A percentile compares a stretch with the other conserved stretches of the same genome.
Conservation (phyloP, 768 basidiomycete genomes). For the Auriscalpium vulgare region DNA sequence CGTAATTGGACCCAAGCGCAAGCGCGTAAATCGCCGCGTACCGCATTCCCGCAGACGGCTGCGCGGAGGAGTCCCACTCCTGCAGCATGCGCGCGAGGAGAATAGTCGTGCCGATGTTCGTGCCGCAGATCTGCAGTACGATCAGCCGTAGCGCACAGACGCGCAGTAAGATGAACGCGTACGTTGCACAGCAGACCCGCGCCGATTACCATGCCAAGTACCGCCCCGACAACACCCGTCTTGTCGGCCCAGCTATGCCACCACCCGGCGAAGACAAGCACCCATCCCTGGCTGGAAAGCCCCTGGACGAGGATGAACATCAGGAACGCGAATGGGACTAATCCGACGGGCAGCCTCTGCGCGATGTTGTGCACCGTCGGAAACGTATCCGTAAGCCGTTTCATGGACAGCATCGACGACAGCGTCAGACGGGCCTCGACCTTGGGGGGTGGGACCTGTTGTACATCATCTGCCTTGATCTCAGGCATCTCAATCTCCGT, state of each 20-base stretch:
- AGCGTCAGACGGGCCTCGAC: not conserved
- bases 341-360: conserved; percentile 66
- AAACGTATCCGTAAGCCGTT: conserved; percentile 32
- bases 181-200: conserved; percentile 71
- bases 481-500: not conserved
- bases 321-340: conserved; percentile 87
- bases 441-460: not conserved
- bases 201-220: conserved; percentile 52
- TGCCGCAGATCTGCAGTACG: conserved; percentile 50
- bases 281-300: conserved; percentile 80
- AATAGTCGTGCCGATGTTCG: conserved; percentile 89
- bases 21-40: conserved; percentile 38
- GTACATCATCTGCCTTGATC: not conserved
- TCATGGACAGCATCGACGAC: conserved; percentile 3
- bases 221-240: conserved; percentile 29
- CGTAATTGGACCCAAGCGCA: conserved; percentile 83
- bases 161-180: conserved; percentile 10
- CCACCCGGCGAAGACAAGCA: conserved; percentile 72
- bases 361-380: conserved; percentile 65
- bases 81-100: conserved; percentile 75
- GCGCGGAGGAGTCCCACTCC: conserved; percentile 22
- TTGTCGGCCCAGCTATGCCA: conserved; percentile 36
- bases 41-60: conserved; percentile 3
- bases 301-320: conserved; percentile 93
- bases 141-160: not conserved